phyloP scores from a whole-genome alignment of 116 monocot genomes.

The Iris pallida region DNA sequence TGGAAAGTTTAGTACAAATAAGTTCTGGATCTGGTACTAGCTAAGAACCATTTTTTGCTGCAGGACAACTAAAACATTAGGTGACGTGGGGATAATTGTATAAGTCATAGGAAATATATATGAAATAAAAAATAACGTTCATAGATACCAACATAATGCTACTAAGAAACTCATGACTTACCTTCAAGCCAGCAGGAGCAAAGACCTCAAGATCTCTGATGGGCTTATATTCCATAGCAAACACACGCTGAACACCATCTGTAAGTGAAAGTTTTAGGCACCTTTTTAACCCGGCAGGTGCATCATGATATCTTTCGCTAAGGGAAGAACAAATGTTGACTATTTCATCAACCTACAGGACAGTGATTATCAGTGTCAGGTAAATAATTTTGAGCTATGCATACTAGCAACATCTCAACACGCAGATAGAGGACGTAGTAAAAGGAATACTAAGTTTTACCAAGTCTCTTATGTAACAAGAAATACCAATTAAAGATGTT shows the following conservation, averaged over 20 bases:
- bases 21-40: too few species aligned
- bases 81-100: too few species aligned
- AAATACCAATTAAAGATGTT: too few species aligned
- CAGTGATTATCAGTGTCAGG: constrained; percentile 3
- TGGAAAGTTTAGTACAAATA: too few species aligned
- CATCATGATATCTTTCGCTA: constrained; percentile 65
- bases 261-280: constrained; percentile 81
- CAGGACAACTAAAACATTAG: too few species aligned
- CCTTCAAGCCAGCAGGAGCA: constrained; percentile 84
- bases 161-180: constrained; percentile 14
- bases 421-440: background rate
- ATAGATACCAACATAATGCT: too few species aligned
- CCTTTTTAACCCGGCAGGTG: constrained; percentile 57
- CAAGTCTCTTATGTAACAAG: too few species aligned
- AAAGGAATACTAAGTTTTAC: background rate
- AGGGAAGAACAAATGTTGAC: constrained; percentile 58
- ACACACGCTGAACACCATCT: constrained; percentile 78
- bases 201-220: constrained; percentile 66
- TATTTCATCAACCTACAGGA: constrained; percentile 79
- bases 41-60: too few species aligned
- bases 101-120: too few species aligned
- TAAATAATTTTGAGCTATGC: background rate
- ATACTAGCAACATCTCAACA: background rate
- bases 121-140: too few species aligned
- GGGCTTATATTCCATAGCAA: constrained; percentile 86